Percentiles rank a stretch among this genome's conserved stretches.
Conservation (phyloP, 2,329 filamentous ascomycete genomes). For the Trichoderma koningii region DNA sequence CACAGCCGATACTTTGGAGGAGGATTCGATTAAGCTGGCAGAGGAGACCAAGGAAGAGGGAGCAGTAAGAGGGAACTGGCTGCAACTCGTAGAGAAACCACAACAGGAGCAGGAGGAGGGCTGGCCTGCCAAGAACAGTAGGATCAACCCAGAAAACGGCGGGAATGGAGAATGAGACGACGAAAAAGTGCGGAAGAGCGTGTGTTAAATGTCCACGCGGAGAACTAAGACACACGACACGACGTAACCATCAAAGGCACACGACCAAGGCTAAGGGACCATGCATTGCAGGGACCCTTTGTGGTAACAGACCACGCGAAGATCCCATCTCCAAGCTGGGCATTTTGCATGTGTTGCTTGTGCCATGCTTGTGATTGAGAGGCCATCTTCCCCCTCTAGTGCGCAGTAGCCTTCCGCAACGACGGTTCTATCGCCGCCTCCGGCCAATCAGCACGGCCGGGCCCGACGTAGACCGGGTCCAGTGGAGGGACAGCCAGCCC, state of each 20-base stretch:
- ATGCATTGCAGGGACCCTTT: conserved; percentile 16
- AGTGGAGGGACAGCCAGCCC: conserved; percentile 18
- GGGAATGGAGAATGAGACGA: neutral
- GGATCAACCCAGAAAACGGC: conserved; percentile 10
- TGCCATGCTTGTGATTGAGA: conserved; percentile 22
- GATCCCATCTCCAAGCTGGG: conserved; percentile 23
- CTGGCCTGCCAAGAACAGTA: neutral
- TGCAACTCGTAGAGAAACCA: conserved; percentile 4
- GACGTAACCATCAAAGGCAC: conserved; percentile 23
- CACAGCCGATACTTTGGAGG: neutral
- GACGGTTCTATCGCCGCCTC: neutral
- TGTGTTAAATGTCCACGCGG: conserved; percentile 18
- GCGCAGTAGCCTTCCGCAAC: conserved; percentile 4
- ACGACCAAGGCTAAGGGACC: conserved; percentile 27
- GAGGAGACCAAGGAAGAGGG: neutral
- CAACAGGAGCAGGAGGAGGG: neutral
- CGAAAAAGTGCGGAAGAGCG: conserved; percentile 12
- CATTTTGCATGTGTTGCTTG: conserved; percentile 14
- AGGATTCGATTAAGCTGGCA: neutral
- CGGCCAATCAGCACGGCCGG: conserved; percentile 8
- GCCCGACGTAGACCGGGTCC: neutral
- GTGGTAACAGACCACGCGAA: conserved; percentile 27
- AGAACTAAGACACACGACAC: conserved; percentile 4
- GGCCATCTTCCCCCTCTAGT: conserved; percentile 1
- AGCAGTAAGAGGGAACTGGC: neutral